These are phyloP conservation scores for Misopates orontium DNA, from an alignment of 257 asterid genomes.

Conservation along the genomic window DNA sequence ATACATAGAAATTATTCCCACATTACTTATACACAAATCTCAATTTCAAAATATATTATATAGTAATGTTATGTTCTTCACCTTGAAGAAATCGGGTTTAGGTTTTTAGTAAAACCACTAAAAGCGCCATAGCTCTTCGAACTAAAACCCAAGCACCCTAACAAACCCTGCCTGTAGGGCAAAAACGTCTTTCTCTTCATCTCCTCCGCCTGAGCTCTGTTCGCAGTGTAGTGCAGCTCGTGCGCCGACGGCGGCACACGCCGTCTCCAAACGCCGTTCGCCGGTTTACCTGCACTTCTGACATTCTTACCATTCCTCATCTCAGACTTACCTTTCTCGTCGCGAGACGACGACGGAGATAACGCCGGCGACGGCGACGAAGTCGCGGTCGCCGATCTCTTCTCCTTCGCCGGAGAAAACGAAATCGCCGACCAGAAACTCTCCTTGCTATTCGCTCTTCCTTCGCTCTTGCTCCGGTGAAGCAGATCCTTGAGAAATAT, in stretches of 20 bases:
- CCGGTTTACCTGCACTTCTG: constrained; percentile 40
- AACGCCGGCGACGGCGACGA: constrained; percentile 32
- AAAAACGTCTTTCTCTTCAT: constrained; percentile 93
- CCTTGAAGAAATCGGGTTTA: constrained; percentile 87
- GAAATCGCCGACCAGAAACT: constrained; percentile 58
- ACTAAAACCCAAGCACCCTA: constrained; percentile 91
- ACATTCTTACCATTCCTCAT: constrained; percentile 27
- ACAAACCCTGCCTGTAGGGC: constrained; percentile 84
- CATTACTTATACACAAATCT: too few relatives aligned
- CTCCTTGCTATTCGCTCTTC: constrained; percentile 45
- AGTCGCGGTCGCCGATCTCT: constrained; percentile 19
- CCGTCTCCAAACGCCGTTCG: constrained; percentile 50
- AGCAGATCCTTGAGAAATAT: constrained; percentile 58
- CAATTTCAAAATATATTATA: too few relatives aligned
- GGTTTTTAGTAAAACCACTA: constrained; percentile 75
- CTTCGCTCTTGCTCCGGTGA: constrained; percentile 62
- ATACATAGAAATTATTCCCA: too few relatives aligned
- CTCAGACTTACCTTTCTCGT: constrained; percentile 35
- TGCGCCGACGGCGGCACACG: constrained; percentile 71
- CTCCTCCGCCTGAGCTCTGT: constrained; percentile 96
- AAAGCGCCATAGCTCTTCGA: constrained; percentile 91
- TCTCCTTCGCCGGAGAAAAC: constrained; percentile 46
- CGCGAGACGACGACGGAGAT: constrained; percentile 52
- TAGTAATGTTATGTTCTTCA: constrained; percentile 25
- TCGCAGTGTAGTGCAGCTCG: constrained; percentile 81